These are phyloP conservation scores for Solanum sitiens DNA, from an alignment of 257 asterid species.

Conservation along the genomic window DNA sequence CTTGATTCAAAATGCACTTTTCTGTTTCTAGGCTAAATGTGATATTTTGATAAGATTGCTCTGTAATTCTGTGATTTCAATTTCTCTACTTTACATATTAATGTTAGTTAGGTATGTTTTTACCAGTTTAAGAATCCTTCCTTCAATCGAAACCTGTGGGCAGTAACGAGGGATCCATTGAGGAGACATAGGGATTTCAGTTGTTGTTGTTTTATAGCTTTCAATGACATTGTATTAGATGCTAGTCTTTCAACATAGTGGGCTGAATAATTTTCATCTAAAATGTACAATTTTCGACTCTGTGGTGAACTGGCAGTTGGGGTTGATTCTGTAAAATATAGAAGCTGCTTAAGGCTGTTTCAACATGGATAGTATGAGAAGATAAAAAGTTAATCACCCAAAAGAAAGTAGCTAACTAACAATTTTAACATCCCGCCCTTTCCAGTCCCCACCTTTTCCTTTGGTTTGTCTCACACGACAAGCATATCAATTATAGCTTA, in stretches of 20 bases:
- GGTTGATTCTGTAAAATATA: too few relatives aligned
- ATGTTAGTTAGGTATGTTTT: not conserved
- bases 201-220: not conserved
- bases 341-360: constrained; percentile 22
- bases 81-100: not conserved
- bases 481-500: not conserved
- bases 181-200: not conserved
- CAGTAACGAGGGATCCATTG: too few relatives aligned
- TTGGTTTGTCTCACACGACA: not conserved
- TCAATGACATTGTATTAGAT: too few relatives aligned
- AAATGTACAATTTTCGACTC: too few relatives aligned
- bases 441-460: not conserved
- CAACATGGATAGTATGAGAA: not conserved
- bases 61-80: not conserved
- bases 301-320: too few relatives aligned
- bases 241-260: too few relatives aligned
- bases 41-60: not conserved
- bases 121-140: not conserved
- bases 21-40: not conserved
- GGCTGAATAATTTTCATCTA: too few relatives aligned
- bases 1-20: not conserved
- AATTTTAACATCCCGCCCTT: not conserved
- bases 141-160: not conserved
- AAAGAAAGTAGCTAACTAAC: not conserved
- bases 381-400: not conserved